Percentiles rank a stretch among this genome's conserved stretches.
phyloP scores from a whole-genome alignment of 2,329 filamentous ascomycete genomes.

The Tothia fuscella region DNA sequence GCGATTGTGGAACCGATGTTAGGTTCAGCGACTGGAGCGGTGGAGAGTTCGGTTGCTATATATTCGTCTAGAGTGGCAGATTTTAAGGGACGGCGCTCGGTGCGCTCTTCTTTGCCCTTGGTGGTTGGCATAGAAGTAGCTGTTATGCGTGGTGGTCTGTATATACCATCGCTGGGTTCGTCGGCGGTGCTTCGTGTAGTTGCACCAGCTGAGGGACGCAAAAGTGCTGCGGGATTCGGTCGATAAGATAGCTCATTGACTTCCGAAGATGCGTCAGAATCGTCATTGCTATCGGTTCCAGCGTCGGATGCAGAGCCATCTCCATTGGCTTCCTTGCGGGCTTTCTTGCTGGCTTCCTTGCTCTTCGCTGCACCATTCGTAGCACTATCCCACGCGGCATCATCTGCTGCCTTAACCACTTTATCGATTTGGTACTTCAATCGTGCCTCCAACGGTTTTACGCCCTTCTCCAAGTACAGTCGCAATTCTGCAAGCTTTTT shows the following conservation, averaged over 20 bases:
- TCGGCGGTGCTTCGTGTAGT: slow-evolving; percentile 20
- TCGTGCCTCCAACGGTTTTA: slow-evolving; percentile 77
- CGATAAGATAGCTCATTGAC: slow-evolving; percentile 51
- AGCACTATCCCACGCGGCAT: slow-evolving; percentile 37
- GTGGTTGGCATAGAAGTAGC: slow-evolving; percentile 34
- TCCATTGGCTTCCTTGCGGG: slow-evolving; percentile 19
- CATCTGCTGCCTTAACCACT: slow-evolving; percentile 76
- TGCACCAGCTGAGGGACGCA: slow-evolving; percentile 19
- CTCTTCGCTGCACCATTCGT: slow-evolving; percentile 27
- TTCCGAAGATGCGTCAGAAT: slow-evolving; percentile 13
- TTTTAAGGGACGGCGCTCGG: slow-evolving; percentile 37
- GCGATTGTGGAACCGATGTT: slow-evolving; percentile 87
- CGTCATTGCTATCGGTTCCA: slow-evolving; percentile 19
- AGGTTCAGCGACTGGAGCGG: slow-evolving; percentile 70
- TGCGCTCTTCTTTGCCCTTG: slow-evolving; percentile 46
- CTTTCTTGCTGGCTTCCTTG: slow-evolving; percentile 14
- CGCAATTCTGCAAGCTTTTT: slow-evolving; percentile 82
- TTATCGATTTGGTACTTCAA: slow-evolving; percentile 95
- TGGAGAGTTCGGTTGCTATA: slow-evolving; percentile 69
- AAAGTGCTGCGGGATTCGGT: slow-evolving; percentile 43
- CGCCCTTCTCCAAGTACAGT: slow-evolving; percentile 87
- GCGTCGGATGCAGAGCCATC: slow-evolving; percentile 30
- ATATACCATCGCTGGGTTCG: slow-evolving; percentile 52
- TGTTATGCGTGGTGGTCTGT: slow-evolving; percentile 70
- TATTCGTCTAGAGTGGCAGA: slow-evolving; percentile 89